Conservation (phyloP, 768 basidiomycete genomes). For the Leccinum subtestaceum region DNA sequence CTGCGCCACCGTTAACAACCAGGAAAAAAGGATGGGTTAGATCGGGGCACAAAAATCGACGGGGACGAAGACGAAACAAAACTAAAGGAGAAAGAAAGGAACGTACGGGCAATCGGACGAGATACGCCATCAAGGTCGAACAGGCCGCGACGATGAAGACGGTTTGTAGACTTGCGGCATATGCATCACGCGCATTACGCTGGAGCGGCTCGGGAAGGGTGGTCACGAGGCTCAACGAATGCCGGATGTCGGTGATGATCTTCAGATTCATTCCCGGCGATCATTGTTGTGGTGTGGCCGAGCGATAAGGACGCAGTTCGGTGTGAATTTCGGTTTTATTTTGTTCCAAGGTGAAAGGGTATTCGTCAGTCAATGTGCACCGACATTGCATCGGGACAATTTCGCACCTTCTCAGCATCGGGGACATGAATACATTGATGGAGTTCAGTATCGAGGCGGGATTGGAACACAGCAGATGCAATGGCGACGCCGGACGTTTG, state of each 20-base stretch:
- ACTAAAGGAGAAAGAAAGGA: neutral
- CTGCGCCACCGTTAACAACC: neutral
- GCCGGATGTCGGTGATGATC: conserved; percentile 19
- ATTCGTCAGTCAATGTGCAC: neutral
- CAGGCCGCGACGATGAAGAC: conserved; percentile 21
- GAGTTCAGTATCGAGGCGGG: conserved; percentile 14
- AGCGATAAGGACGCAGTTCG: too few species aligned
- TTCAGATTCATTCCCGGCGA: neutral
- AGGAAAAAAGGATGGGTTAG: neutral
- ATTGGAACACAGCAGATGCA: conserved; percentile 23
- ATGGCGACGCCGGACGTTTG: conserved; percentile 23
- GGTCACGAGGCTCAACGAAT: conserved; percentile 17
- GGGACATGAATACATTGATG: conserved; percentile 14
- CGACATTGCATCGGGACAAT: neutral
- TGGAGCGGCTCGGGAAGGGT: conserved; percentile 12
- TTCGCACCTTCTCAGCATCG: conserved; percentile 8
- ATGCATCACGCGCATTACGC: conserved; percentile 18
- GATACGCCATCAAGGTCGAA: conserved; percentile 18
- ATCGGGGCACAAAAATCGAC: neutral
- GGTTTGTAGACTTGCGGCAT: conserved; percentile 18
- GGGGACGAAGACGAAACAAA: neutral
- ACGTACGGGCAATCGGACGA: conserved; percentile 19
- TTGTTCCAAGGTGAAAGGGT: neutral
- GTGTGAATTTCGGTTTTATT: neutral
- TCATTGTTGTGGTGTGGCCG: neutral